Conservation (phyloP, 163 green algal species). For the Prototheca wickerhamii region DNA sequence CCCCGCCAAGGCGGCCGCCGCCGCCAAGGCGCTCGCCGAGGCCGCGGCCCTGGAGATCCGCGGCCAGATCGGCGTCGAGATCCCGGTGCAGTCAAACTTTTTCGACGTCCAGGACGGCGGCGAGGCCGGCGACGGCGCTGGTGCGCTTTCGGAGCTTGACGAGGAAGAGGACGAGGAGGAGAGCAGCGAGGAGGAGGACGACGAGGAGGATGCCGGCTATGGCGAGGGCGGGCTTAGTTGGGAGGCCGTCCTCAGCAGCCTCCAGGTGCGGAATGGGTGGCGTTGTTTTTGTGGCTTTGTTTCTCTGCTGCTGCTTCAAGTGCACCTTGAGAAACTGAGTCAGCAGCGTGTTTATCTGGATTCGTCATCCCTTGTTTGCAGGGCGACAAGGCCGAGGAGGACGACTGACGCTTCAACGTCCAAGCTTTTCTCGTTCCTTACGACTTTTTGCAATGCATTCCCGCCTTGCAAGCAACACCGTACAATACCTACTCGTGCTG, state of each 20-base stretch:
- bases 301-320: neutral
- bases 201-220: constrained; percentile 43
- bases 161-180: constrained; percentile 15
- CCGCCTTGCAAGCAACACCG: too few relatives aligned
- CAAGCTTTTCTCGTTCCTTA: too few relatives aligned
- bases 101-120: constrained; percentile 63
- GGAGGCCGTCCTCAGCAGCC: constrained; percentile 63
- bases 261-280: constrained; percentile 15
- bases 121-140: too few relatives aligned
- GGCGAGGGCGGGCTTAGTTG: constrained; percentile 66
- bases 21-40: constrained; percentile 31
- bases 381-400: too few relatives aligned
- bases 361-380: too few relatives aligned
- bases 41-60: constrained; percentile 29
- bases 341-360: too few relatives aligned
- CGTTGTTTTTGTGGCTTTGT: neutral
- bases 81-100: constrained; percentile 60
- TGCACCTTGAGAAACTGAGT: too few relatives aligned
- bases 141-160: constrained; percentile 3
- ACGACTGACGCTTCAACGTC: too few relatives aligned
- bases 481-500: too few relatives aligned
- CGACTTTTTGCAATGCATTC: too few relatives aligned
- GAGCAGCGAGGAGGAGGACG: constrained; percentile 2
- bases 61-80: constrained; percentile 29
- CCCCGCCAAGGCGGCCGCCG: constrained; percentile 39